These are phyloP conservation scores for Steccherinum ochraceum DNA, from an alignment of 768 basidiomycete genomes.

Conservation along the genomic window DNA sequence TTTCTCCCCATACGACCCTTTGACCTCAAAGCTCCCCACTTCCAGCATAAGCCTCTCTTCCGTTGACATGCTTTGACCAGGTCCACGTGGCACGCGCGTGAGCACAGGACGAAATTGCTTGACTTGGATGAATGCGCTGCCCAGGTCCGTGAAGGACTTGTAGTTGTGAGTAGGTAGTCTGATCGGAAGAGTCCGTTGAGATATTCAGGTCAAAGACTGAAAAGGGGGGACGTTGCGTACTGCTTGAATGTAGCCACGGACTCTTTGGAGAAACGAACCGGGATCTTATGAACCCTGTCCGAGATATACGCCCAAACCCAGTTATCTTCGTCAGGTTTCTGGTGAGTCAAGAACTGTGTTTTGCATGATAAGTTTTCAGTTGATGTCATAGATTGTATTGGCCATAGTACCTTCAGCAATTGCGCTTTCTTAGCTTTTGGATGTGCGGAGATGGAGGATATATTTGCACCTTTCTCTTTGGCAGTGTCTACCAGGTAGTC, in stretches of 20 bases:
- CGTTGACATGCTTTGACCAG: conserved; percentile 37
- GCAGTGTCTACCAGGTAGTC: conserved; percentile 44
- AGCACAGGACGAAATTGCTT: conserved; percentile 46
- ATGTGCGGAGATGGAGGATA: conserved; percentile 27
- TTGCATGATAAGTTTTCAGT: not conserved
- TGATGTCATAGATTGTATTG: not conserved
- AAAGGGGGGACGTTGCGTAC: too few species aligned
- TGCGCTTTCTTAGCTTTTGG: conserved; percentile 48
- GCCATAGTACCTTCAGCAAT: conserved; percentile 44
- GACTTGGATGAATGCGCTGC: conserved; percentile 41
- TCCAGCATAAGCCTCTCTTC: conserved; percentile 45
- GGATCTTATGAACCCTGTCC: conserved; percentile 45
- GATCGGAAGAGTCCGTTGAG: too few species aligned
- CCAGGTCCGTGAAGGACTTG: conserved; percentile 26
- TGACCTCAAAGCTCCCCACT: conserved; percentile 33
- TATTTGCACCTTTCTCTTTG: conserved; percentile 43
- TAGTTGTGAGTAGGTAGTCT: too few species aligned
- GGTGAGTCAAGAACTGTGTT: conserved; percentile 51
- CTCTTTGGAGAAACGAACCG: conserved; percentile 47
- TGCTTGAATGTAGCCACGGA: conserved; percentile 40
- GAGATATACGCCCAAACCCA: conserved; percentile 58
- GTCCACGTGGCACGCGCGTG: conserved; percentile 39
- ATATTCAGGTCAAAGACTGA: too few species aligned
- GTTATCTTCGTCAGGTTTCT: conserved; percentile 27
- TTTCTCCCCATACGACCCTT: conserved; percentile 40